A percentile compares a stretch with the other conserved stretches of the same genome.
These are phyloP conservation scores for Scheffersomyces illinoinensis DNA, from an alignment of 1,139 yeast genomes.

Conservation along the genomic window DNA sequence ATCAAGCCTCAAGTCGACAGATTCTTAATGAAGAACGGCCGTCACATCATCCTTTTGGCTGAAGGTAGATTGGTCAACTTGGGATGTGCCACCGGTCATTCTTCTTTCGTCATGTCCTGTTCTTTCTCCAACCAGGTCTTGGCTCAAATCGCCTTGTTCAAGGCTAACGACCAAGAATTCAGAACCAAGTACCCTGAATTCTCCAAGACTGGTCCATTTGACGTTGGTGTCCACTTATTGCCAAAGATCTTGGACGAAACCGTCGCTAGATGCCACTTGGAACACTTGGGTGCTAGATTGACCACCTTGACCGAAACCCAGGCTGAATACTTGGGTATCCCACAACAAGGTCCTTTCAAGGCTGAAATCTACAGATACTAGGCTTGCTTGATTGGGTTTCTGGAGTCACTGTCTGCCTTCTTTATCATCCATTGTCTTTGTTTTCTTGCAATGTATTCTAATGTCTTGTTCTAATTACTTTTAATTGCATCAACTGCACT, in stretches of 20 bases:
- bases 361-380: constrained; percentile 98
- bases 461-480: constrained; percentile 19
- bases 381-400: constrained; percentile 14
- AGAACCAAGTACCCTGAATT: constrained; percentile 84
- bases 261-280: constrained; percentile 97
- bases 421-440: constrained; percentile 4
- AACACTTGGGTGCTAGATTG: constrained; percentile 90
- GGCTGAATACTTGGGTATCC: constrained; percentile 94
- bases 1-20: constrained; percentile 99
- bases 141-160: constrained; percentile 98
- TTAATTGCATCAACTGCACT: constrained; percentile 54
- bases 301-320: constrained; percentile 77
- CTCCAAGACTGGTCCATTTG: constrained; percentile 89
- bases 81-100: constrained; percentile 99
- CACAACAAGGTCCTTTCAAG: constrained; percentile 96
- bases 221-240: constrained; percentile 90
- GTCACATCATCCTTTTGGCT: constrained; percentile 94
- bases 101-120: constrained; percentile 99
- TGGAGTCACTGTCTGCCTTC: constrained; percentile 3
- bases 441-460: constrained; percentile 8
- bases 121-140: constrained; percentile 99
- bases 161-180: constrained; percentile 81
- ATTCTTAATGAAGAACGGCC: constrained; percentile 86
- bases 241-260: constrained; percentile 99
- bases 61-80: constrained; percentile 99